Percentiles rank a stretch among this genome's conserved stretches.
phyloP scores from a whole-genome alignment of 2,329 filamentous ascomycete species.

The Pseudogymnoascus sp. region DNA sequence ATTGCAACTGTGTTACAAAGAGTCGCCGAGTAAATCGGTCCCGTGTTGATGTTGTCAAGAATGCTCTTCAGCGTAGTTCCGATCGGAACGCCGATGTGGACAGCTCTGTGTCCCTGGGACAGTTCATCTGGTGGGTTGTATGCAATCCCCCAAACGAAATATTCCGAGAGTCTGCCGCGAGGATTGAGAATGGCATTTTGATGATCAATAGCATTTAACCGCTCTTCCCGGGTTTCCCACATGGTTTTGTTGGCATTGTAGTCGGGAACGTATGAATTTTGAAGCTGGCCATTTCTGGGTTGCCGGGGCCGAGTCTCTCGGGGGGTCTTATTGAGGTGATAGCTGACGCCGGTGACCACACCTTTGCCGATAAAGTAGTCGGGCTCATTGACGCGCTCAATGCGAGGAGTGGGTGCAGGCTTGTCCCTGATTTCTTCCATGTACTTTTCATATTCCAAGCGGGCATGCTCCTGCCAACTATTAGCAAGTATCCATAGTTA shows the following conservation, averaged over 20 bases:
- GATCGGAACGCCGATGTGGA: not conserved
- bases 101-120: not conserved
- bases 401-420: not conserved
- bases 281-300: not conserved
- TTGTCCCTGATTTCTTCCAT: not conserved
- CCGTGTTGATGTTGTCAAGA: not conserved
- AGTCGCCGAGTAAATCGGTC: not conserved
- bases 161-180: not conserved
- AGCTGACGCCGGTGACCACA: not conserved
- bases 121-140: not conserved
- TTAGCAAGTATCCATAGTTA: not conserved
- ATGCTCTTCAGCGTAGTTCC: not conserved
- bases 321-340: not conserved
- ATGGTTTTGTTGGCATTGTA: not conserved
- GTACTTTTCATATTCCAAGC: not conserved
- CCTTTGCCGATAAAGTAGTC: not conserved
- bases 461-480: not conserved
- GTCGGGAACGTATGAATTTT: not conserved
- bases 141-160: not conserved
- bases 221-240: not conserved
- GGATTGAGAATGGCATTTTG: slow-evolving; percentile 2
- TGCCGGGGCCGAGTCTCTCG: not conserved
- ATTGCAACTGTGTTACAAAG: not conserved
- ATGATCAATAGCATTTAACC: not conserved
- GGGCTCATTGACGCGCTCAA: not conserved